A percentile compares a stretch with the other conserved stretches of the same genome.
Conservation (phyloP, 495 filamentous ascomycete species). For the Penicillium soppii region DNA sequence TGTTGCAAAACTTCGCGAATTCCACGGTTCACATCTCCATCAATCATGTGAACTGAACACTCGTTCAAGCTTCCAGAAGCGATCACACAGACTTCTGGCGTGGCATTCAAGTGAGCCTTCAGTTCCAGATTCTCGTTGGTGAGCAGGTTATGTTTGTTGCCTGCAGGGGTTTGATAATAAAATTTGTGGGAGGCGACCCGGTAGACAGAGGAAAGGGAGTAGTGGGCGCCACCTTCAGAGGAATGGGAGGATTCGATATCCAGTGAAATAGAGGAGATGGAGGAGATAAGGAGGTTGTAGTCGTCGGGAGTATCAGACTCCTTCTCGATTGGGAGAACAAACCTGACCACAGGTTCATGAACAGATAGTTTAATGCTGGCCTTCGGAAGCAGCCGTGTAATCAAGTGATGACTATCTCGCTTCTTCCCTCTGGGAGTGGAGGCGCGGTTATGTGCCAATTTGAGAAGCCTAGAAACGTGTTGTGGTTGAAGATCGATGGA, state of each 20-base stretch:
- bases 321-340: conserved; percentile 76
- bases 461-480: conserved; percentile 81
- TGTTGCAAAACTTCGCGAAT: conserved; percentile 88
- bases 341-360: conserved; percentile 90
- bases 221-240: conserved; percentile 77
- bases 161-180: conserved; percentile 88
- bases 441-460: conserved; percentile 63
- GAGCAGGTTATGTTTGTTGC: conserved; percentile 79
- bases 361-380: conserved; percentile 92
- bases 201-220: conserved; percentile 77
- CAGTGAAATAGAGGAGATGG: conserved; percentile 85
- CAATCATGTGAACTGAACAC: conserved; percentile 84
- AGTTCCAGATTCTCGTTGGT: conserved; percentile 84
- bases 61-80: conserved; percentile 79
- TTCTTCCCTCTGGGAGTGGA: conserved; percentile 48
- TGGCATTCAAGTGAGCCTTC: conserved; percentile 78
- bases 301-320: conserved; percentile 59
- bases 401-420: conserved; percentile 60
- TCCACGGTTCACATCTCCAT: conserved; percentile 86
- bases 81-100: conserved; percentile 80
- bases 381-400: conserved; percentile 92
- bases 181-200: conserved; percentile 84
- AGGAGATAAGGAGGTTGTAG: conserved; percentile 91
- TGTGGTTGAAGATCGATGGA: conserved; percentile 93
- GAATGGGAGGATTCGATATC: conserved; percentile 96